Evolutionary conservation across 129 eudicot species (phyloP).

Genomic region (Chrysanthemum lavandulifolium): DNA sequence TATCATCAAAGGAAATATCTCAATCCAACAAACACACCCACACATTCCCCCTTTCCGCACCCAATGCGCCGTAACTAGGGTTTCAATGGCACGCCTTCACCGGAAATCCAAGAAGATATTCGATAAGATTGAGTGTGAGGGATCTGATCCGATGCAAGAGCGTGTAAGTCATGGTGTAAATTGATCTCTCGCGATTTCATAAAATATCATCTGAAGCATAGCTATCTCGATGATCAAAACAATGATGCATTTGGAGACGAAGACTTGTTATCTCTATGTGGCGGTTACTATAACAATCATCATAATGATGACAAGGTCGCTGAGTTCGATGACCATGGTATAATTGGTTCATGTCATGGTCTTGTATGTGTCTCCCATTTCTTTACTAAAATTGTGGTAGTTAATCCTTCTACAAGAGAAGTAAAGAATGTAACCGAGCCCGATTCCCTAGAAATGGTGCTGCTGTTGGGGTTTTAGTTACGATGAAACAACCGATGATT

Average conservation of each 20-base stretch:
- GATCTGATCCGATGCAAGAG: slow-evolving; percentile 13
- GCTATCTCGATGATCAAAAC: neutral
- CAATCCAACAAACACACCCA: neutral
- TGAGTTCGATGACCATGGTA: neutral
- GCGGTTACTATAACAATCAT: neutral
- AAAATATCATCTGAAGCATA: neutral
- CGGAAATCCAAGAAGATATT: neutral
- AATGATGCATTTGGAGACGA: neutral
- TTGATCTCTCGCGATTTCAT: neutral
- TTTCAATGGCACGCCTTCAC: neutral
- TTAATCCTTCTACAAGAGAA: slow-evolving; percentile 1
- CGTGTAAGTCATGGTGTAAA: neutral
- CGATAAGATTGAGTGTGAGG: neutral
- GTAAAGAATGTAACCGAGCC: neutral
- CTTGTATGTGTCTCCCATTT: neutral
- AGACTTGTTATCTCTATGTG: neutral
- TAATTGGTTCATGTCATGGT: slow-evolving; percentile 7
- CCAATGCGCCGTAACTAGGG: slow-evolving; percentile 9
- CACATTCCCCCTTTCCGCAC: neutral
- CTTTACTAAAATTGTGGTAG: neutral
- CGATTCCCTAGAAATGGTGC: neutral
- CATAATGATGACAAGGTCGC: neutral
- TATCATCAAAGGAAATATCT: neutral
- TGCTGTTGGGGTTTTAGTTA: neutral
- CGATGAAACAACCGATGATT: neutral